A percentile compares a stretch with the other conserved stretches of the same genome.
Conservation (phyloP, 2,329 filamentous ascomycete genomes). For the Amylocarpus encephaloides region DNA sequence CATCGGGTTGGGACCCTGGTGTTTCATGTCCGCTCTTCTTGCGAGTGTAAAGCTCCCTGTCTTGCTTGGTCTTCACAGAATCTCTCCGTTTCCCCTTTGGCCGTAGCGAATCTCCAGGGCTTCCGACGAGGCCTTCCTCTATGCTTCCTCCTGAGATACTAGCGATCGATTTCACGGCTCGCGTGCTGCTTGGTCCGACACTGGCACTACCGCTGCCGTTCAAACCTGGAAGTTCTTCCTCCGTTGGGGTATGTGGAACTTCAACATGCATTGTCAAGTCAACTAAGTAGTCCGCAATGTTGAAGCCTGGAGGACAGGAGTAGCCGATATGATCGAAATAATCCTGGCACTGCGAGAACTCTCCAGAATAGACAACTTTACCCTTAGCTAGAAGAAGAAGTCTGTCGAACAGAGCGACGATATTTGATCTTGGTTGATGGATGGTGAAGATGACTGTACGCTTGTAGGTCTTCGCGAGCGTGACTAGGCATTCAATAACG, state of each 20-base stretch:
- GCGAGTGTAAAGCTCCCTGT: conserved; percentile 82
- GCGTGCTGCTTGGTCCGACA: conserved; percentile 77
- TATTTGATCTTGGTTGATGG: conserved; percentile 95
- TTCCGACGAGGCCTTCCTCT: conserved; percentile 53
- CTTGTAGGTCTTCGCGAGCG: conserved; percentile 91
- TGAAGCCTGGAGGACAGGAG: conserved; percentile 90
- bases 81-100: conserved; percentile 66
- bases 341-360: conserved; percentile 77
- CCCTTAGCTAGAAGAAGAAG: conserved; percentile 87
- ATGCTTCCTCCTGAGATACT: conserved; percentile 73
- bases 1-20: conserved; percentile 57
- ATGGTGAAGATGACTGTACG: conserved; percentile 97
- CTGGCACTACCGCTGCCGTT: conserved; percentile 60
- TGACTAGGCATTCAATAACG: conserved; percentile 92
- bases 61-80: conserved; percentile 80
- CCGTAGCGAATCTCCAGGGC: conserved; percentile 51
- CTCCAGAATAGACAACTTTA: conserved; percentile 86
- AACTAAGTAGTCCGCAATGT: conserved; percentile 96
- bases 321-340: conserved; percentile 95
- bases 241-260: conserved; percentile 44
- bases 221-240: conserved; percentile 51
- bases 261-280: conserved; percentile 96
- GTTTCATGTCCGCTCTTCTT: conserved; percentile 62
- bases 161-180: conserved; percentile 83
- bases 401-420: conserved; percentile 92